These are phyloP conservation scores for Xylariaceae sp. DNA, from an alignment of 2,329 filamentous ascomycete genomes.

Conservation along the genomic window DNA sequence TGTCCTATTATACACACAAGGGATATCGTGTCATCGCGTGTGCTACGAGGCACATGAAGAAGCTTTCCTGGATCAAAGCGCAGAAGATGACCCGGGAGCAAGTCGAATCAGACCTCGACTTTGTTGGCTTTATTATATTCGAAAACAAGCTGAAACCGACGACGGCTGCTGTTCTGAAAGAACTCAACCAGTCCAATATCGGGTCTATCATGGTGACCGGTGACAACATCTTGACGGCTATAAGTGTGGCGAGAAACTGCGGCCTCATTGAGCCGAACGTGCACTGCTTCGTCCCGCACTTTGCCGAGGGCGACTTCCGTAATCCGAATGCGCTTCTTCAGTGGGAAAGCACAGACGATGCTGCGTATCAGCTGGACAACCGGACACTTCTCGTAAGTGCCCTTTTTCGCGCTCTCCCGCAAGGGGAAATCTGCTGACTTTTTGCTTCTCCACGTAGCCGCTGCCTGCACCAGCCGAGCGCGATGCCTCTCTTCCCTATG, in stretches of 20 bases:
- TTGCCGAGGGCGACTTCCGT: constrained; percentile 68
- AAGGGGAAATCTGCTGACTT: too few relatives aligned
- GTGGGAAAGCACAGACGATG: constrained; percentile 96
- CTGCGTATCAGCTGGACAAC: constrained; percentile 69
- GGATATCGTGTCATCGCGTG: constrained; percentile 96
- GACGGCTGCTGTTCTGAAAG: constrained; percentile 73
- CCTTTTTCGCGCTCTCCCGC: neutral
- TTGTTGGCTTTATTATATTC: constrained; percentile 95
- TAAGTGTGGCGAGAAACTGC: constrained; percentile 91
- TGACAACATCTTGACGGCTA: constrained; percentile 94
- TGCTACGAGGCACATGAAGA: constrained; percentile 80
- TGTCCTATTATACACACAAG: constrained; percentile 88
- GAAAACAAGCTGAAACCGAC: constrained; percentile 96
- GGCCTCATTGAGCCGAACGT: constrained; percentile 72
- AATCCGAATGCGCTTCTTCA: constrained; percentile 67
- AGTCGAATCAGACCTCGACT: constrained; percentile 77
- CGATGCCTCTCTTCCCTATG: constrained; percentile 80
- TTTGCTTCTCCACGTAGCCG: constrained; percentile 51
- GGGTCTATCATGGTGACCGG: constrained; percentile 94
- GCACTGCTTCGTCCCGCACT: constrained; percentile 90
- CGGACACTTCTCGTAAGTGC: constrained; percentile 61
- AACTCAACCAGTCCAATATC: constrained; percentile 78
- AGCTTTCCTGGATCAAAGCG: constrained; percentile 87
- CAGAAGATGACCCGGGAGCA: constrained; percentile 89
- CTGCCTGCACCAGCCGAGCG: constrained; percentile 61